phyloP scores from a whole-genome alignment of 2,329 filamentous ascomycete species.

The Escovopsis sp. region DNA sequence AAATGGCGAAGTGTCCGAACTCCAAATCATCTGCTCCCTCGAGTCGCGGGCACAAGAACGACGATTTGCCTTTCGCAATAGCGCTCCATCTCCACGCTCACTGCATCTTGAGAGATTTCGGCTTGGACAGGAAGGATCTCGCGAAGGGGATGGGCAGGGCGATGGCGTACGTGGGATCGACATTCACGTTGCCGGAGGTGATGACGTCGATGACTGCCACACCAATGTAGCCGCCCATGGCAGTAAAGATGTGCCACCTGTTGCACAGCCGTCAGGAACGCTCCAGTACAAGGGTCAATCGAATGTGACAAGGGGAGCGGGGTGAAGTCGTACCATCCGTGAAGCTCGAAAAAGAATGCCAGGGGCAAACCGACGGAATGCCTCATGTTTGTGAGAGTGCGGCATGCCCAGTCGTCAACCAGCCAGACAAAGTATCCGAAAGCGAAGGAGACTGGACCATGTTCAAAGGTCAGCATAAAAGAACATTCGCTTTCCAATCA shows the following conservation, averaged over 20 bases:
- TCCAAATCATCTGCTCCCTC: too few relatives aligned
- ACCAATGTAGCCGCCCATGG: slow-evolving; percentile 25
- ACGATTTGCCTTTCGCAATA: too few relatives aligned
- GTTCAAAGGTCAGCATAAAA: too few relatives aligned
- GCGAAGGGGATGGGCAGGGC: slow-evolving; percentile 22
- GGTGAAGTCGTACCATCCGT: slow-evolving; percentile 22
- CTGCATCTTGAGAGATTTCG: too few relatives aligned
- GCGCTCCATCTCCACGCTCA: too few relatives aligned
- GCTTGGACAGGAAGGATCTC: too few relatives aligned
- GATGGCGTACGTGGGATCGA: slow-evolving; percentile 14
- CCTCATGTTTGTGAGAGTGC: slow-evolving; percentile 13
- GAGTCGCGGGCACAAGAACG: too few relatives aligned
- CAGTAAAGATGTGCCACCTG: slow-evolving; percentile 29
- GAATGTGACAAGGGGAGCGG: not conserved
- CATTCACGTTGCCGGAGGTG: slow-evolving; percentile 17
- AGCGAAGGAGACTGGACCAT: slow-evolving; percentile 16
- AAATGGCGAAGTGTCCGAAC: too few relatives aligned
- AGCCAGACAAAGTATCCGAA: slow-evolving; percentile 26
- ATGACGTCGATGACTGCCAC: slow-evolving; percentile 24
- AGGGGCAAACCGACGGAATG: slow-evolving; percentile 19
- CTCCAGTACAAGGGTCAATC: too few relatives aligned
- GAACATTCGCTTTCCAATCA: too few relatives aligned
- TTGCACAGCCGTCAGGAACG: not conserved
- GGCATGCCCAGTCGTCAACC: slow-evolving; percentile 22
- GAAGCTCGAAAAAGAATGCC: slow-evolving; percentile 25